Evolutionary conservation across 2,329 filamentous ascomycete genomes (phyloP).

Genomic region (Metarhizium guizhouense): DNA sequence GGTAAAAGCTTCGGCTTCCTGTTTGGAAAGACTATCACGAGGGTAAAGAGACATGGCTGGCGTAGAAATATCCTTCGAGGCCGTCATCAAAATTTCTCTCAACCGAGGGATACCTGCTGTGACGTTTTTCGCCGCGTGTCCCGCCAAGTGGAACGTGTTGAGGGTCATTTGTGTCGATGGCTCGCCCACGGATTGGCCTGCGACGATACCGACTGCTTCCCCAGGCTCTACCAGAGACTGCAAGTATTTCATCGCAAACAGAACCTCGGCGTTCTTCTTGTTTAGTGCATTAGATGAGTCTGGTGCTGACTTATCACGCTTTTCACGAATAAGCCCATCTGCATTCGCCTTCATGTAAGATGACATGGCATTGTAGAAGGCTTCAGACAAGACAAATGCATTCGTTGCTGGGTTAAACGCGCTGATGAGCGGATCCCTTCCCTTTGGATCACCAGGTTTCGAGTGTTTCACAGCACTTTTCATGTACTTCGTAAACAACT

Average conservation of each 20-base stretch:
- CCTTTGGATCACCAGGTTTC: constrained; percentile 44
- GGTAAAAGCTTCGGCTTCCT: constrained; percentile 69
- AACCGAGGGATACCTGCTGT: constrained; percentile 96
- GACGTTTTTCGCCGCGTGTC: constrained; percentile 97
- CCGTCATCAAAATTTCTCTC: constrained; percentile 97
- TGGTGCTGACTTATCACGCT: constrained; percentile 23
- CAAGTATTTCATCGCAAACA: constrained; percentile 89
- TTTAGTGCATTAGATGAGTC: constrained; percentile 30
- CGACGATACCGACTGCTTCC: constrained; percentile 93
- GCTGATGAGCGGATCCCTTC: constrained; percentile 67
- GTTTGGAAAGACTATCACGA: constrained; percentile 59
- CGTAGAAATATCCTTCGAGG: constrained; percentile 79
- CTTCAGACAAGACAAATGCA: constrained; percentile 82
- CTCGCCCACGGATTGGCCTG: constrained; percentile 92
- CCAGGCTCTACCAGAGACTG: constrained; percentile 88
- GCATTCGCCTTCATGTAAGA: constrained; percentile 74
- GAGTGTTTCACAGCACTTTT: constrained; percentile 73
- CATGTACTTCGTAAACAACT: constrained; percentile 64
- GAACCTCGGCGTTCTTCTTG: constrained; percentile 70
- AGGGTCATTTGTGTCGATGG: constrained; percentile 98
- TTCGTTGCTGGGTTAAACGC: constrained; percentile 67
- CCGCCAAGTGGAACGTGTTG: constrained; percentile 99
- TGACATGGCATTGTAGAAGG: constrained; percentile 63
- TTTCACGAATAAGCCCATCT: constrained; percentile 45
- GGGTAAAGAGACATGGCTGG: constrained; percentile 81